These are phyloP conservation scores for Saccharomycopsis fodiens DNA, from an alignment of 805 yeast genomes.

Conservation along the genomic window DNA sequence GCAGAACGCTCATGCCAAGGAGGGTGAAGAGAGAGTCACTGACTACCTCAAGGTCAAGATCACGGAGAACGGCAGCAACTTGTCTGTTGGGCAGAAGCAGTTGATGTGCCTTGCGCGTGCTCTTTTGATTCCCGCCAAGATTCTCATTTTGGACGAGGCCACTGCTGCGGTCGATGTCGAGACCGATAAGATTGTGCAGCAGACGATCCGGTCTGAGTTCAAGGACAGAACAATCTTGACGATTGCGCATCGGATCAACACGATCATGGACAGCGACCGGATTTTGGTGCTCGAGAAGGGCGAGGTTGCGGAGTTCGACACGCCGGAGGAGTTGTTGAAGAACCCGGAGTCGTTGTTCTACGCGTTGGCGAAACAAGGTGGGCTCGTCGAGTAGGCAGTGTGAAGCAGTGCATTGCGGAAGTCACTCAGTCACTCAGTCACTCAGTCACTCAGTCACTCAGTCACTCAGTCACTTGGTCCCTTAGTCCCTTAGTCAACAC, in stretches of 20 bases:
- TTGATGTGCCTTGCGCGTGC: constrained; percentile 79
- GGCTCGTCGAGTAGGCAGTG: constrained; percentile 32
- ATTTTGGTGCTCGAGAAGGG: constrained; percentile 75
- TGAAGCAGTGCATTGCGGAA: no score
- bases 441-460: no score
- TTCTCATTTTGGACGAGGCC: constrained; percentile 75
- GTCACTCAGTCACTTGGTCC: no score
- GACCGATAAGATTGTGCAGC: constrained; percentile 70
- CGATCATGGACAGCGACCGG: constrained; percentile 73
- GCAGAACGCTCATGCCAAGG: constrained; percentile 35
- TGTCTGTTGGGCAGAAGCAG: constrained; percentile 74
- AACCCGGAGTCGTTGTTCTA: constrained; percentile 66
- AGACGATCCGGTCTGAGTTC: constrained; percentile 69
- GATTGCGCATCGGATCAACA: constrained; percentile 78
- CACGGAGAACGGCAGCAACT: constrained; percentile 63
- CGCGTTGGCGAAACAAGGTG: constrained; percentile 76
- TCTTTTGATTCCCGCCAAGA: constrained; percentile 51
- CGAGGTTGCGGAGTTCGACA: constrained; percentile 66
- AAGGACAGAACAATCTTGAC: constrained; percentile 73
- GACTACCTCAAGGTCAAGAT: constrained; percentile 38
- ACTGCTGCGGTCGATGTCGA: constrained; percentile 87
- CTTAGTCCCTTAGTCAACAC: no score
- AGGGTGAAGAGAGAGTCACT: constrained; percentile 18
- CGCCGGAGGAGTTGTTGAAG: constrained; percentile 59
- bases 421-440: no score